These are phyloP conservation scores for Ammopiptanthus mongolicus DNA, from an alignment of 306 rosid genomes.

Conservation along the genomic window DNA sequence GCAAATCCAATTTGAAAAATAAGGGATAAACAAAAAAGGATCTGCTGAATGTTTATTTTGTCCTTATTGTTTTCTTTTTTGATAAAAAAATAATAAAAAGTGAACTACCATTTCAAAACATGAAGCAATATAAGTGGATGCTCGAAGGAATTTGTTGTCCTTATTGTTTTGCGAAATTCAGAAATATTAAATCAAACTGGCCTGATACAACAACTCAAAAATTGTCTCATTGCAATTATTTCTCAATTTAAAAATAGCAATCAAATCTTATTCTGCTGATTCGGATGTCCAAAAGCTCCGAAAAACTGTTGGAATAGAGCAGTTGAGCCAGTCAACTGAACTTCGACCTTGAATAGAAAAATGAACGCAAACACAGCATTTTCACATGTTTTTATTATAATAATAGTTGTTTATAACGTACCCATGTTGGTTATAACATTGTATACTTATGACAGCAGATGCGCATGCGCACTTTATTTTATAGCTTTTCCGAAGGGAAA, in stretches of 20 bases:
- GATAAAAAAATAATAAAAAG: too few relatives aligned
- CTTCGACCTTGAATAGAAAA: background rate
- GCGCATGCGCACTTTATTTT: background rate
- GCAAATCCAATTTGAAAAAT: too few relatives aligned
- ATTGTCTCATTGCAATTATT: background rate
- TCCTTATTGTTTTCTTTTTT: background rate
- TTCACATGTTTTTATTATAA: slow-evolving; percentile 8
- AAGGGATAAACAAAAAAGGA: too few relatives aligned
- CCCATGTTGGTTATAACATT: background rate
- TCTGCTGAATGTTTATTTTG: too few relatives aligned
- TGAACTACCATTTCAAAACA: too few relatives aligned
- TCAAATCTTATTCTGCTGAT: slow-evolving; percentile 15
- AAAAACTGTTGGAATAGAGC: background rate
- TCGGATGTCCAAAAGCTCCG: background rate
- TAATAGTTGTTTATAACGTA: background rate
- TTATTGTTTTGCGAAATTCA: background rate
- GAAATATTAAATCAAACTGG: background rate
- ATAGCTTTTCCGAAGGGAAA: background rate
- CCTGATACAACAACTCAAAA: background rate
- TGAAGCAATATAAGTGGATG: too few relatives aligned
- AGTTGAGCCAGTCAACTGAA: background rate
- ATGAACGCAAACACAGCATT: background rate
- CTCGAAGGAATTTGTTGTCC: too few relatives aligned
- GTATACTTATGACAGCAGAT: background rate
- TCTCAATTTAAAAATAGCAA: background rate